phyloP scores from a whole-genome alignment of 2,329 filamentous ascomycete genomes.

The Exophiala sp. region DNA sequence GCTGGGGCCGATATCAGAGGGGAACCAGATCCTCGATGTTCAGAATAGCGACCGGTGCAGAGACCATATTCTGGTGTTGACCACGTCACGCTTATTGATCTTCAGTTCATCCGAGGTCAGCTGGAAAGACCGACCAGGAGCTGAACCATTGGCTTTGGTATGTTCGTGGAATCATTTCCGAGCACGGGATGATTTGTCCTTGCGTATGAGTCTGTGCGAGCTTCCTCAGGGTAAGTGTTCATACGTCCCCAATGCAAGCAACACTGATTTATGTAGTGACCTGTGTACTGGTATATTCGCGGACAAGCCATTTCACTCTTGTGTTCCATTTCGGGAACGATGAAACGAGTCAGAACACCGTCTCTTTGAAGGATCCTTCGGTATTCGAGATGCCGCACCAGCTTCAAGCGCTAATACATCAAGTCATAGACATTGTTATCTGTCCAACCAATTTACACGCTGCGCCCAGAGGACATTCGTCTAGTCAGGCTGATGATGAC shows the following conservation, averaged over 20 bases:
- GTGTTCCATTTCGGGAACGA: conserved; percentile 30
- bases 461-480: neutral
- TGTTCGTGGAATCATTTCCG: conserved; percentile 52
- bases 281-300: conserved; percentile 39
- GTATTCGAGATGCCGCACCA: conserved; percentile 13
- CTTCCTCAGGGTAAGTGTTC: conserved; percentile 32
- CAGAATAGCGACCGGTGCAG: conserved; percentile 39
- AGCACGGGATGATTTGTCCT: conserved; percentile 47
- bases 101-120: conserved; percentile 32
- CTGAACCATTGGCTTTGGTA: conserved; percentile 33
- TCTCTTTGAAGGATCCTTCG: conserved; percentile 13
- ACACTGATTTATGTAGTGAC: conserved; percentile 30
- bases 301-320: conserved; percentile 34
- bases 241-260: neutral
- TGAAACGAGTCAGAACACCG: neutral
- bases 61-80: conserved; percentile 49
- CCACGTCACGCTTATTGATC: conserved; percentile 46
- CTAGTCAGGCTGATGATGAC: conserved; percentile 7
- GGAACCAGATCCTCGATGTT: conserved; percentile 53
- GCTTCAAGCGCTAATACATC: neutral
- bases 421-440: conserved; percentile 9
- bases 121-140: conserved; percentile 24
- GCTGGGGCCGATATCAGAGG: conserved; percentile 34
- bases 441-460: conserved; percentile 3
- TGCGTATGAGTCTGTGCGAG: conserved; percentile 38